Percentiles rank a stretch among this genome's conserved stretches.
Conservation (phyloP, 2,329 filamentous ascomycete species). For the Tolypocladium capitatum region DNA sequence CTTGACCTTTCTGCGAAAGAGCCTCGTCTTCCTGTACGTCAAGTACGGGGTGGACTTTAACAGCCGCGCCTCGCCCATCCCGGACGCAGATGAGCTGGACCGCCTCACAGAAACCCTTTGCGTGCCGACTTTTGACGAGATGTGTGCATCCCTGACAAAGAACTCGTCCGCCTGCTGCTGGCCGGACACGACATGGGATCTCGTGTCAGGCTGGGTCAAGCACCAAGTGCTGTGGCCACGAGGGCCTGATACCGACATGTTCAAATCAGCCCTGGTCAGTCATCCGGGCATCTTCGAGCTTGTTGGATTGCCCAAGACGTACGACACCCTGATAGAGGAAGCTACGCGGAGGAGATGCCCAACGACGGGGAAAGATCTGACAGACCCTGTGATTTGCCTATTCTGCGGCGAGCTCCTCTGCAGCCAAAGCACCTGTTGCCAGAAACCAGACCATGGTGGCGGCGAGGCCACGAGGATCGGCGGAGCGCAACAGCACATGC, state of each 20-base stretch:
- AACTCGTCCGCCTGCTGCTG: constrained; percentile 32
- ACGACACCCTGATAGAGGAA: constrained; percentile 84
- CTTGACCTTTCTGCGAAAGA: constrained; percentile 80
- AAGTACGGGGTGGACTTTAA: constrained; percentile 83
- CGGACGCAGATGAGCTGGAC: constrained; percentile 64
- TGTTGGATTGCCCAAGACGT: constrained; percentile 81
- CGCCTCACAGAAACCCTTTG: constrained; percentile 65
- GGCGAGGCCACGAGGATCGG: constrained; percentile 44
- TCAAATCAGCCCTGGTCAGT: constrained; percentile 38
- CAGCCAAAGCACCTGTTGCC: constrained; percentile 84
- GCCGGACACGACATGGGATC: constrained; percentile 28
- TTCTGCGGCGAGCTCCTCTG: constrained; percentile 97
- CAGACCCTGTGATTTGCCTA: constrained; percentile 81
- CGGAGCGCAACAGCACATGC: constrained; percentile 82
- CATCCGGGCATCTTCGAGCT: constrained; percentile 93
- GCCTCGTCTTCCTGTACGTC: constrained; percentile 69
- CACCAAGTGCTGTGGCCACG: constrained; percentile 38
- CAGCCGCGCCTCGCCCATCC: constrained; percentile 46
- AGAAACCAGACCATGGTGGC: constrained; percentile 42
- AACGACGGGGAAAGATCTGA: constrained; percentile 80
- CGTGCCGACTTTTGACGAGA: constrained; percentile 65
- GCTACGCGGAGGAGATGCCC: constrained; percentile 74
- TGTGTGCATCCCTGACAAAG: constrained; percentile 49
- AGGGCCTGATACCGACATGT: constrained; percentile 13
- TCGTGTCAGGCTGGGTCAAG: constrained; percentile 60